phyloP scores from a whole-genome alignment of 1,139 yeast species.

The Geotrichum fermentans region DNA sequence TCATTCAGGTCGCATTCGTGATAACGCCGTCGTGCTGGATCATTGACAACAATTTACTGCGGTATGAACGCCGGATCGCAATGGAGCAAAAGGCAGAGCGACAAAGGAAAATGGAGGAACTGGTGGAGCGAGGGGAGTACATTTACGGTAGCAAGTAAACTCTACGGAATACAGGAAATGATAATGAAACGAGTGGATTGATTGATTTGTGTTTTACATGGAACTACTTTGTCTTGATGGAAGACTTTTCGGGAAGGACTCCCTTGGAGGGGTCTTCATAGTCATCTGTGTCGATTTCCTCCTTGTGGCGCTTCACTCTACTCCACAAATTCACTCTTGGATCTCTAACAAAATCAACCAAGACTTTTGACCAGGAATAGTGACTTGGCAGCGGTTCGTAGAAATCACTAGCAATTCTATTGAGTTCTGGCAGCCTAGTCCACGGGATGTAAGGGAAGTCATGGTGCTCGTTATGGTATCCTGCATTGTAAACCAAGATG shows the following conservation, averaged over 20 bases:
- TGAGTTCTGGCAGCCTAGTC: conserved; percentile 67
- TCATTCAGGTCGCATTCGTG: conserved; percentile 29
- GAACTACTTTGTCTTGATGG: conserved; percentile 2
- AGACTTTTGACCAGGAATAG: conserved; percentile 71
- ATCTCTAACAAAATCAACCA: conserved; percentile 65
- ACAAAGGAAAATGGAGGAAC: conserved; percentile 26
- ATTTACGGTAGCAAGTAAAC: too few species aligned
- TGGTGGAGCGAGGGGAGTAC: conserved; percentile 31
- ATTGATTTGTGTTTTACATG: too few species aligned
- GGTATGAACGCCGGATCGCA: conserved; percentile 29
- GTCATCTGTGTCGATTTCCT: conserved; percentile 21
- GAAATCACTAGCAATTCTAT: conserved; percentile 69
- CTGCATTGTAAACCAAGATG: conserved; percentile 81
- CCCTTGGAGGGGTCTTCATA: conserved; percentile 22
- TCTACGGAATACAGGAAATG: too few species aligned
- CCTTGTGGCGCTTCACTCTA: conserved; percentile 59
- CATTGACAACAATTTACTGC: conserved; percentile 28
- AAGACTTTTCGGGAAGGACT: too few species aligned
- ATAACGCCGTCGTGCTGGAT: conserved; percentile 30
- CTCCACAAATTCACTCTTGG: conserved; percentile 70
- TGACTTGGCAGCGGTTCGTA: conserved; percentile 78
- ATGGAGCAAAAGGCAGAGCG: conserved; percentile 24
- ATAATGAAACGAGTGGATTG: too few species aligned
- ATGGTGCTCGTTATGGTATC: conserved; percentile 91
- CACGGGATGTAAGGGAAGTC: conserved; percentile 93